Evolutionary conservation across 768 basidiomycete genomes (phyloP).

Genomic region (Collybiopsis luxurians): DNA sequence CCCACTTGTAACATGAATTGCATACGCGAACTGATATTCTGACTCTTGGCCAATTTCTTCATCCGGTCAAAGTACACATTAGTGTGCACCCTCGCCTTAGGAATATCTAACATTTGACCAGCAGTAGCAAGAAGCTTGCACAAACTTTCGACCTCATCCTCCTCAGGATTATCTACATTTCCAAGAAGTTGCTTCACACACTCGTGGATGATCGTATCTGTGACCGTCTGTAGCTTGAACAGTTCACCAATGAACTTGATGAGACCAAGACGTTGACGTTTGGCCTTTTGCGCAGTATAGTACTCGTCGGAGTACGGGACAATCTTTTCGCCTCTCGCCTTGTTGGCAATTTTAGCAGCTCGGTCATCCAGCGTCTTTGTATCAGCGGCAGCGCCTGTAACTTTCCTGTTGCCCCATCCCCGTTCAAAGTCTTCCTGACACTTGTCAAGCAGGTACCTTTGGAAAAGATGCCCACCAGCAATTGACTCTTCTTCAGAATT

Average conservation of each 20-base stretch:
- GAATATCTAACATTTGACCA: conserved; percentile 76
- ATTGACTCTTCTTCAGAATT: conserved; percentile 84
- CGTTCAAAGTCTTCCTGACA: conserved; percentile 98
- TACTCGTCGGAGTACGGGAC: conserved; percentile 94
- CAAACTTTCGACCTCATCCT: conserved; percentile 95
- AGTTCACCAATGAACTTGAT: conserved; percentile 98
- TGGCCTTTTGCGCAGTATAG: conserved; percentile 94
- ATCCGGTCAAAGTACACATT: conserved; percentile 92
- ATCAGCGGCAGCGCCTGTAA: conserved; percentile 82
- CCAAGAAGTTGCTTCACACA: conserved; percentile 94
- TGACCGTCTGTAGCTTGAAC: conserved; percentile 98
- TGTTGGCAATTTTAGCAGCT: conserved; percentile 68
- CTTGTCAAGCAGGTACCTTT: conserved; percentile 93
- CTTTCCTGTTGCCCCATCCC: conserved; percentile 89
- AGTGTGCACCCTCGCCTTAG: conserved; percentile 81
- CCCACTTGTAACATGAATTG: conserved; percentile 93
- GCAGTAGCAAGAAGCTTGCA: conserved; percentile 93
- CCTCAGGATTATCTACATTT: conserved; percentile 93
- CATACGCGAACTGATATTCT: conserved; percentile 81
- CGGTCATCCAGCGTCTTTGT: conserved; percentile 84
- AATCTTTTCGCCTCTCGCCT: conserved; percentile 57
- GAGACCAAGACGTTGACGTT: conserved; percentile 93
- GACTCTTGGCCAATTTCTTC: conserved; percentile 74
- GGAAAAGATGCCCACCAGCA: conserved; percentile 90
- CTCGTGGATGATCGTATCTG: conserved; percentile 97